These are phyloP conservation scores for Sphagnum fallax DNA, from an alignment of 228 moss, liverwort and hornwort genomes.

Conservation along the genomic window DNA sequence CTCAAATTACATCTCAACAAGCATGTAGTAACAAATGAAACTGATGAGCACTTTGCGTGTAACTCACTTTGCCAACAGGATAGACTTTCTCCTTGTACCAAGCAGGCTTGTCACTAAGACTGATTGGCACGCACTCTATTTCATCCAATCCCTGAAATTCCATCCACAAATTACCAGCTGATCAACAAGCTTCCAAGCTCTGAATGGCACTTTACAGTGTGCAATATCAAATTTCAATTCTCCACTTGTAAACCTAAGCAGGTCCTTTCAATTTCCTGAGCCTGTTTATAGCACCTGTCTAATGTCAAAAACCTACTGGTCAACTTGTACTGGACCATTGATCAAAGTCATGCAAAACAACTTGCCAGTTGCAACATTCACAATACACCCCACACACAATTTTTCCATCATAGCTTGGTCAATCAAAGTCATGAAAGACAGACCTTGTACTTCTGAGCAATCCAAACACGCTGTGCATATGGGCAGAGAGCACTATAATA, in stretches of 20 bases:
- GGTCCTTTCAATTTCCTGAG: background rate
- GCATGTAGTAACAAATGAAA: background rate
- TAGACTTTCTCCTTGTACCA: constrained; percentile 60
- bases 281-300: background rate
- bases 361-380: background rate
- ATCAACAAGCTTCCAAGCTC: background rate
- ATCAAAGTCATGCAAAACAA: background rate
- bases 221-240: background rate
- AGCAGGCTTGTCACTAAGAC: constrained; percentile 36
- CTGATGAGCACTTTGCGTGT: background rate
- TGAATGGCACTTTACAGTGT: background rate
- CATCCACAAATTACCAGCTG: background rate
- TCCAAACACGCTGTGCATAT: constrained; percentile 57
- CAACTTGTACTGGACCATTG: background rate
- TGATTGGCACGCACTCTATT: constrained; percentile 46
- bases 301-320: background rate
- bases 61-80: constrained; percentile 26
- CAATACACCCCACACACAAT: background rate
- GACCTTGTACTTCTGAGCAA: constrained; percentile 48
- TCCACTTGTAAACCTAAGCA: background rate
- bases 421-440: constrained; percentile 1
- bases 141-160: constrained; percentile 35
- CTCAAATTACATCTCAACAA: background rate
- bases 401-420: background rate
- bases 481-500: constrained; percentile 44